Base-by-base conservation (phyloP, 352 stramenopile species). In the Saprolegnia parasitica region DNA sequence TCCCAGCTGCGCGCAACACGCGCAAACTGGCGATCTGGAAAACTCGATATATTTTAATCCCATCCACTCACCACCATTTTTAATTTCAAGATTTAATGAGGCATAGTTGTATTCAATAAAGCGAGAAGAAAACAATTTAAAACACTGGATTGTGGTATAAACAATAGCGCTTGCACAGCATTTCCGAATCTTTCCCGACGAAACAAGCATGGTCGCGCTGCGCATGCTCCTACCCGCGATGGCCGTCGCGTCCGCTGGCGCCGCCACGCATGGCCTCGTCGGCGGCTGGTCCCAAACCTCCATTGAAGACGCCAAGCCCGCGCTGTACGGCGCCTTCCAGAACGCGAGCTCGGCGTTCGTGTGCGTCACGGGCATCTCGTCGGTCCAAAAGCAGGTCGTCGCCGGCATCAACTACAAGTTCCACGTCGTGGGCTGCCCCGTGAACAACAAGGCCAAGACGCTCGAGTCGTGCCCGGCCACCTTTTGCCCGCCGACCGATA, bases 291-390 rank as follows among this genome's bases (percentile, higher is more conserved):
- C 63, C 9, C 20, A 40, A n/a, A 39, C 39, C 5, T 29, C 23
- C 54, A 24, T 70, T 24, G 32, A 63, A 54, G 50, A 60, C 20
- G 47, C 63, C 21, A 70, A 61, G 32, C 47, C 63, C 5, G 54
- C 15, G 46, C 54, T 70, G n/a, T 61, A 70, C 29, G 24, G 26
- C 10, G 63, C 63, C 5, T 40, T 70, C 18, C 42, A n/a, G 46
- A 70, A 26, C 39, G 45, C 63, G 16, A 63, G 9, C 13, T 63
- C 50, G 32, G 16, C 18, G 11, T 70, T 62, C 29, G 71, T 87
- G 60, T 88, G 81, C 61, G 71, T 86, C 10, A 71, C 78, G 8
- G 68, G 74, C 20, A 73, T 87, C 56, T 65, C 81, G 45, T 73
- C 58, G 37, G 75, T 81, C 18, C 37, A 76, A 42, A 73, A 72